These are phyloP conservation scores for Dendrobium huoshanense DNA, from an alignment of 106 monocot genomes.

Conservation along the genomic window DNA sequence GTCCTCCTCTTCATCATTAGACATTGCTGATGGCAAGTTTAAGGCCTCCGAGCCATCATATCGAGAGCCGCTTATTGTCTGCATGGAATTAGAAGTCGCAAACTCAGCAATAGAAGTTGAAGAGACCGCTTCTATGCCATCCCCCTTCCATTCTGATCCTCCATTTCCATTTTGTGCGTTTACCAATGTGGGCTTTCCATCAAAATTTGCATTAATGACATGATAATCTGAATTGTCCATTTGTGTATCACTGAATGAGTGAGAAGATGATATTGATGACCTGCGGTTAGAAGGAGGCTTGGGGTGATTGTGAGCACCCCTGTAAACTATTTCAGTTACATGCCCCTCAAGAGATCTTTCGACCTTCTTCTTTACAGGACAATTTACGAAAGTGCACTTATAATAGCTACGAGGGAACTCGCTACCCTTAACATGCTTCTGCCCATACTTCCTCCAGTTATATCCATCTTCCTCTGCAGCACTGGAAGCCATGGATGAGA, in stretches of 20 bases:
- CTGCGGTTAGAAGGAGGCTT: constrained; percentile 49
- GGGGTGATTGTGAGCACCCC: constrained; percentile 68
- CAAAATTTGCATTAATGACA: background rate
- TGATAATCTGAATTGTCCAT: constrained; percentile 26
- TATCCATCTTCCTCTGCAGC: constrained; percentile 72
- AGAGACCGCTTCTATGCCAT: constrained; percentile 22
- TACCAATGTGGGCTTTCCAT: background rate
- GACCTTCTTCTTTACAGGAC: constrained; percentile 84
- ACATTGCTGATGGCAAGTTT: constrained; percentile 43
- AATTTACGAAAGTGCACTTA: constrained; percentile 75
- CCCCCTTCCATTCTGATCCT: constrained; percentile 21
- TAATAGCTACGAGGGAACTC: constrained; percentile 91
- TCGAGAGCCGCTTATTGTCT: constrained; percentile 21
- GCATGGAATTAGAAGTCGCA: constrained; percentile 18
- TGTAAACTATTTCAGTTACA: constrained; percentile 81
- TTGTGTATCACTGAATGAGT: constrained; percentile 6
- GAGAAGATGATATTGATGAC: background rate
- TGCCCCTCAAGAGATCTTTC: constrained; percentile 68
- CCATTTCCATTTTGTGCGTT: constrained; percentile 10
- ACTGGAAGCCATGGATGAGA: constrained; percentile 19
- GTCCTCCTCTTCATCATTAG: constrained; percentile 50
- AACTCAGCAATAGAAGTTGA: constrained; percentile 21
- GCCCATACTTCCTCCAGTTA: constrained; percentile 96
- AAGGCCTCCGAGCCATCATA: constrained; percentile 35
- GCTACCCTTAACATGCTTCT: constrained; percentile 86